A percentile compares a stretch with the other conserved stretches of the same genome.
Conservation (phyloP, 179 eudicot species). For the Beta lomatogona region DNA sequence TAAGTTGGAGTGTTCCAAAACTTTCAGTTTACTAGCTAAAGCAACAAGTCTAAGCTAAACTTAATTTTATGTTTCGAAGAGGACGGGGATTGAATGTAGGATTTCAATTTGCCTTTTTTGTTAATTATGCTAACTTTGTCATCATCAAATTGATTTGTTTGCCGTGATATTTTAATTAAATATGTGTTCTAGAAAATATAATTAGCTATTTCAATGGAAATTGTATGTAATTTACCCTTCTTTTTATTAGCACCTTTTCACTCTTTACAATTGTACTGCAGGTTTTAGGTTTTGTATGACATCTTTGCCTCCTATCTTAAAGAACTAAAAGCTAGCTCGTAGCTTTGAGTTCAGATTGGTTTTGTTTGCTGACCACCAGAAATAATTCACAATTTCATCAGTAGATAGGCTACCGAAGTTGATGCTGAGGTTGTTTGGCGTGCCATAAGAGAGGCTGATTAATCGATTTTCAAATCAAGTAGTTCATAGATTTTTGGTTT, state of each 20-base stretch:
- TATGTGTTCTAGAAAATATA: too few species aligned
- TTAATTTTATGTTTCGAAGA: too few species aligned
- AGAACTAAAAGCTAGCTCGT: neutral
- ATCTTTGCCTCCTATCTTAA: neutral
- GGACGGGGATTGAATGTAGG: too few species aligned
- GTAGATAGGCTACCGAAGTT: neutral
- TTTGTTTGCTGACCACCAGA: slow-evolving; percentile 17
- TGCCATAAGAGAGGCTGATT: neutral
- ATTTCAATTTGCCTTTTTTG: too few species aligned
- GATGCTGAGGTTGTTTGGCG: neutral
- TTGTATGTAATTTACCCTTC: neutral
- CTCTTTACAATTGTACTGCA: slow-evolving; percentile 4
- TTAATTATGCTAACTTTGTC: too few species aligned
- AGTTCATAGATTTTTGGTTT: slow-evolving; percentile 11
- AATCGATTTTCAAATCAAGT: neutral
- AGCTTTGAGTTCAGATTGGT: neutral
- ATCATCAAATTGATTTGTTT: too few species aligned
- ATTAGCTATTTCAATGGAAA: too few species aligned
- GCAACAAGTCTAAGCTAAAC: too few species aligned
- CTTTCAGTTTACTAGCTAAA: too few species aligned
- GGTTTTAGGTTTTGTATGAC: slow-evolving; percentile 25
- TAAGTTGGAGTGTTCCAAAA: too few species aligned
- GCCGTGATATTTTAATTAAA: too few species aligned
- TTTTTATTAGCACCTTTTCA: neutral
- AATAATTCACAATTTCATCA: slow-evolving; percentile 1